Conservation (phyloP, 768 basidiomycete species). For the Termitomyces sp. region DNA sequence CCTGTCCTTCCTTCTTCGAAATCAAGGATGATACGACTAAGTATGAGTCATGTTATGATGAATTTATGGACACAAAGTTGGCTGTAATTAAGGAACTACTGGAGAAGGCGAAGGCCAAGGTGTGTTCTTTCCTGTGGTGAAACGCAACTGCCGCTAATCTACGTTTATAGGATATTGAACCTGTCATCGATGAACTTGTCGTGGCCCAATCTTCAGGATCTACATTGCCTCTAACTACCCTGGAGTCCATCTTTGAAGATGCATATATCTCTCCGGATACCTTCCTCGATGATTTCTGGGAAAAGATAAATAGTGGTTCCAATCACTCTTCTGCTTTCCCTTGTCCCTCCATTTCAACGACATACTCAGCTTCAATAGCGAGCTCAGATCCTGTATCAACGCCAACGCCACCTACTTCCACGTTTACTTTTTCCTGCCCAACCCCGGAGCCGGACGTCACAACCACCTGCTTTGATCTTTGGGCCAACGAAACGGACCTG, state of each 20-base stretch:
- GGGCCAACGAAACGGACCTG: neutral
- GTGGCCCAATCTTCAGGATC: neutral
- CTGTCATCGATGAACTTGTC: neutral
- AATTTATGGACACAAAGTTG: constrained; percentile 14
- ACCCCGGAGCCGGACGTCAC: neutral
- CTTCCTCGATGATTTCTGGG: constrained; percentile 7
- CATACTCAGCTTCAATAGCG: neutral
- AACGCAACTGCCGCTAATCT: neutral
- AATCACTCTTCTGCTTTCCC: neutral
- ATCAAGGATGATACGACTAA: constrained; percentile 11
- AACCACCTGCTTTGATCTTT: neutral
- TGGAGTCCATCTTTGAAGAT: constrained; percentile 5
- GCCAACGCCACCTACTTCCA: neutral
- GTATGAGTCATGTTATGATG: constrained; percentile 11
- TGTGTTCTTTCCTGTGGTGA: neutral
- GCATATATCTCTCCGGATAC: constrained; percentile 3
- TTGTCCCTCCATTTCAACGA: constrained; percentile 2
- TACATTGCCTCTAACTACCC: neutral
- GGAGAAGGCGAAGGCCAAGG: constrained; percentile 1
- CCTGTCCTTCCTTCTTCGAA: constrained; percentile 11
- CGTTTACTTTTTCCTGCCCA: neutral
- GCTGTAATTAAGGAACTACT: constrained; percentile 9
- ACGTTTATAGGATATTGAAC: neutral
- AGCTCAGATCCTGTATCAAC: neutral
- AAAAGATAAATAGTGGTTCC: neutral